Evolutionary conservation across 108 stramenopile genomes (phyloP).

Genomic region (Pinguiococcus pyrenoidosus): DNA sequence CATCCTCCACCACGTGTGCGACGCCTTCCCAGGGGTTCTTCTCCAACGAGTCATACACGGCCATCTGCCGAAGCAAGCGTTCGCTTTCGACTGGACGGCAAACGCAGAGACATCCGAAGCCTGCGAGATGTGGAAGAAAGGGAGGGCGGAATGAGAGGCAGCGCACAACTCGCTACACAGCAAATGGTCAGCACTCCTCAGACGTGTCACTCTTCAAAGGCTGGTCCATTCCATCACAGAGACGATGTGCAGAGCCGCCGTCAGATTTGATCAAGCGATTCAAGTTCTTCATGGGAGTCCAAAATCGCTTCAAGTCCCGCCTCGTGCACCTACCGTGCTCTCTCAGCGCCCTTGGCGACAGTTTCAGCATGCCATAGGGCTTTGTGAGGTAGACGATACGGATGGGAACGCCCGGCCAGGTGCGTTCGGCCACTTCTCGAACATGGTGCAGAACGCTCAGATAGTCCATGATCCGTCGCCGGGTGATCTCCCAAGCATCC

Average conservation of each 20-base stretch:
- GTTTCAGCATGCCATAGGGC: conserved; percentile 2
- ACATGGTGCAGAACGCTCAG: conserved; percentile 33
- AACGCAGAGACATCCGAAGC: conserved; percentile 23
- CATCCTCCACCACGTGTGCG: conserved; percentile 32
- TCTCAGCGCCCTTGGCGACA: conserved; percentile 2
- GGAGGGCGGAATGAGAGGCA: too few species aligned
- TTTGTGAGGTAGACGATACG: not conserved
- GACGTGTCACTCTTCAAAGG: too few species aligned
- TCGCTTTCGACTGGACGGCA: conserved; percentile 36
- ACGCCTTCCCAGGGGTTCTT: conserved; percentile 14
- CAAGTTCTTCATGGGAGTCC: too few species aligned
- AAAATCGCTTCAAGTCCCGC: too few species aligned
- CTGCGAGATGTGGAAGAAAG: too few species aligned
- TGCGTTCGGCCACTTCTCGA: not conserved
- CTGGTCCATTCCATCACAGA: too few species aligned
- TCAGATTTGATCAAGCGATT: too few species aligned
- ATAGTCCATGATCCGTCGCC: conserved; percentile 41
- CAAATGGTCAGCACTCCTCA: too few species aligned
- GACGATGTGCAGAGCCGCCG: too few species aligned
- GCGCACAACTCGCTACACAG: too few species aligned
- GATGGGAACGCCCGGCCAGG: not conserved
- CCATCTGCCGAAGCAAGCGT: conserved; percentile 17
- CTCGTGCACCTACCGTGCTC: too few species aligned
- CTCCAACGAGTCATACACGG: too few species aligned
- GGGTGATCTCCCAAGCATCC: conserved; percentile 43